Conservation (phyloP, 768 basidiomycete genomes). For the Suillus clintonianus region DNA sequence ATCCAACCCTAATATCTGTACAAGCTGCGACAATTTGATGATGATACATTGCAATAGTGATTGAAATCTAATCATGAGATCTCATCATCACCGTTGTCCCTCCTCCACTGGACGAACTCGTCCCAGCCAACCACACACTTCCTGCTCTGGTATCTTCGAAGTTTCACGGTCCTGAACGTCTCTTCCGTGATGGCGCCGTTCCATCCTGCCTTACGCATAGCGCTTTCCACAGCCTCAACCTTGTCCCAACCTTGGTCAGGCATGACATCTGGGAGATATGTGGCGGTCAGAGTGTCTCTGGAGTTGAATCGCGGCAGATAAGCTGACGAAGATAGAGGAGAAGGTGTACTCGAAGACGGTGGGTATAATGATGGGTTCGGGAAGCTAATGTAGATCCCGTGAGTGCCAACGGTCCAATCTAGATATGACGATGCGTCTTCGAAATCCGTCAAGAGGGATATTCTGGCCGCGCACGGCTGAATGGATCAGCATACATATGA, state of each 20-base stretch:
- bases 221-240: constrained; percentile 86
- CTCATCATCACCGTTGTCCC: constrained; percentile 41
- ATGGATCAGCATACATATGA: not conserved
- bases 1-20: constrained; percentile 12
- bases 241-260: constrained; percentile 94
- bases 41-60: constrained; percentile 2
- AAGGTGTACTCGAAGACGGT: constrained; percentile 64
- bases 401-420: constrained; percentile 90
- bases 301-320: constrained; percentile 56
- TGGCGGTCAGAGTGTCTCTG: constrained; percentile 73
- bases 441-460: constrained; percentile 93
- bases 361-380: constrained; percentile 70
- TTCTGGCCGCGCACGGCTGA: constrained; percentile 41
- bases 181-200: constrained; percentile 80
- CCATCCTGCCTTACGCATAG: constrained; percentile 94
- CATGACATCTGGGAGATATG: constrained; percentile 92
- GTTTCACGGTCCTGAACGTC: constrained; percentile 68
- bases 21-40: constrained; percentile 12
- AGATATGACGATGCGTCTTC: constrained; percentile 82
- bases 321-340: constrained; percentile 68
- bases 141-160: constrained; percentile 83
- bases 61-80: constrained; percentile 19
- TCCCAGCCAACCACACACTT: constrained; percentile 69
- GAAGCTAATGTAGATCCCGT: constrained; percentile 91
- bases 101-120: constrained; percentile 78